Evolutionary conservation across 352 stramenopile genomes (phyloP).

Genomic region (Phytophthora sansomeana): DNA sequence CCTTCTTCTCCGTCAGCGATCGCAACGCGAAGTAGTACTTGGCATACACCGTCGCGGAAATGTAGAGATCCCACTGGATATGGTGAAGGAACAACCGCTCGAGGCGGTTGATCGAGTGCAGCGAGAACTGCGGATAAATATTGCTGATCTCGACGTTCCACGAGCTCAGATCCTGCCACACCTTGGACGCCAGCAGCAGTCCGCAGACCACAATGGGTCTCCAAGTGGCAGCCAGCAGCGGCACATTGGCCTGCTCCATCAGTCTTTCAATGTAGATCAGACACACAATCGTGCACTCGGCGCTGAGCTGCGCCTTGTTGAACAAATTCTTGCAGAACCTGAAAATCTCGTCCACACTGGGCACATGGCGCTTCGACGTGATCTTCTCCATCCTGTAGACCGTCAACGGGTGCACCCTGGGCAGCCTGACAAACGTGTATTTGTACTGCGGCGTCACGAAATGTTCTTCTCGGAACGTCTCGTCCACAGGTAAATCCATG

Average conservation of each 20-base stretch:
- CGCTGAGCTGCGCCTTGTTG: constrained; percentile 96
- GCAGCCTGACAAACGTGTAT: constrained; percentile 86
- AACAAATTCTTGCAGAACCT: constrained; percentile 95
- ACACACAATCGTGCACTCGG: constrained; percentile 99
- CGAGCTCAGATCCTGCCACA: constrained; percentile 98
- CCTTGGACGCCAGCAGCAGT: constrained; percentile 97
- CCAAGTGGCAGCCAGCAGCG: constrained; percentile 96
- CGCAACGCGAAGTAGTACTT: constrained; percentile 99
- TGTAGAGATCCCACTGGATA: constrained; percentile 99
- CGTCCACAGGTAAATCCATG: constrained; percentile 76
- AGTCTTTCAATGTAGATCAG: constrained; percentile 99
- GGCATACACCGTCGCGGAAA: constrained; percentile 94
- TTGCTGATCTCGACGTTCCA: constrained; percentile 99
- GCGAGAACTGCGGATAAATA: constrained; percentile 98
- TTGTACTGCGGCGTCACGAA: constrained; percentile 91
- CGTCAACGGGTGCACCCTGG: constrained; percentile 77
- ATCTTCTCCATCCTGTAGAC: constrained; percentile 89
- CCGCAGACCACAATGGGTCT: constrained; percentile 98
- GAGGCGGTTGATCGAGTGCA: constrained; percentile 97
- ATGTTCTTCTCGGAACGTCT: constrained; percentile 90
- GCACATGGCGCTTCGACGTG: constrained; percentile 81
- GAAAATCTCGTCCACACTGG: constrained; percentile 93
- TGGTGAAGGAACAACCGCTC: constrained; percentile 97
- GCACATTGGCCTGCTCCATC: constrained; percentile 97
- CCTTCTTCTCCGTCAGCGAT: constrained; percentile 90